phyloP scores from a whole-genome alignment of 208 protist genomes.

The Wallacemonas sp. region DNA sequence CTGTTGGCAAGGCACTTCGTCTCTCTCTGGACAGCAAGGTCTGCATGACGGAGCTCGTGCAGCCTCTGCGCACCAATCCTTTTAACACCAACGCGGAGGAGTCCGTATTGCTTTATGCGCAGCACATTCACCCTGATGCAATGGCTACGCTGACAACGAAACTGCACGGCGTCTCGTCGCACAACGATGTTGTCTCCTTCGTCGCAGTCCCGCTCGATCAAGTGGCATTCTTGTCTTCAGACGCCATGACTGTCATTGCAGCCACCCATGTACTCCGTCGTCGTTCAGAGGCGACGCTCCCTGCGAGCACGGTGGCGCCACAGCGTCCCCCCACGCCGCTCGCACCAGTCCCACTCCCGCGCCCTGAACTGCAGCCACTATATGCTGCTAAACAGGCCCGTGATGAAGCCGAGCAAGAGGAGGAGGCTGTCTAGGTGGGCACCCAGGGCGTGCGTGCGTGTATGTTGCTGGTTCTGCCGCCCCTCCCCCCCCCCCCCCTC shows the following conservation, averaged over 20 bases:
- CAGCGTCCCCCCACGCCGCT: slow-evolving; percentile 84
- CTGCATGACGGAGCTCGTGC: slow-evolving; percentile 46
- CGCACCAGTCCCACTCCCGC: slow-evolving; percentile 62
- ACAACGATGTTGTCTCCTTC: slow-evolving; percentile 38
- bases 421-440: slow-evolving; percentile 22
- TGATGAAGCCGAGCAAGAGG: slow-evolving; percentile 49
- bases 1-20: slow-evolving; percentile 49
- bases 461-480: too few species aligned
- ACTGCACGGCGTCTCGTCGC: slow-evolving; percentile 25
- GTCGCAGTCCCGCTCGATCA: slow-evolving; percentile 50
- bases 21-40: slow-evolving; percentile 39
- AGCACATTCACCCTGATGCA: slow-evolving; percentile 66
- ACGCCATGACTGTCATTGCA: slow-evolving; percentile 76
- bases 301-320: slow-evolving; percentile 48
- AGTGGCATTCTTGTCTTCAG: slow-evolving; percentile 36
- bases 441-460: too few species aligned
- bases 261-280: slow-evolving; percentile 34
- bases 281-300: slow-evolving; percentile 36
- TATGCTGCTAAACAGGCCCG: slow-evolving; percentile 66
- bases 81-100: slow-evolving; percentile 58
- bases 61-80: slow-evolving; percentile 48
- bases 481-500: too few species aligned
- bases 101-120: slow-evolving; percentile 70
- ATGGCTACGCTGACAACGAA: slow-evolving; percentile 49
- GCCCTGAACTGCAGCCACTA: slow-evolving; percentile 81